Evolutionary conservation across 1,139 yeast genomes (phyloP).

Genomic region (Suhomyces guaymorum): DNA sequence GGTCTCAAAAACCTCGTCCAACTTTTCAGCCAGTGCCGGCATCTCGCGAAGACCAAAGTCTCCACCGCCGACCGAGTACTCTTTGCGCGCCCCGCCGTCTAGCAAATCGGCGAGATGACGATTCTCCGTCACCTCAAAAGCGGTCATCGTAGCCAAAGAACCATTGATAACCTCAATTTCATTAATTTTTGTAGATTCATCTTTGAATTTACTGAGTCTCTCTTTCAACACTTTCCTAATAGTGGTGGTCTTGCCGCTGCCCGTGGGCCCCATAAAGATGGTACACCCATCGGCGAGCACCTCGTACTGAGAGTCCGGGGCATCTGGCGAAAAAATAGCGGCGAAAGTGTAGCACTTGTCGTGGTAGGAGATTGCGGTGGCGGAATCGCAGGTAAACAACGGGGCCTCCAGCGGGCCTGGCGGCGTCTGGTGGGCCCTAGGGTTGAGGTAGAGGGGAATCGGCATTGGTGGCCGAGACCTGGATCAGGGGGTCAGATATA

Average conservation of each 20-base stretch:
- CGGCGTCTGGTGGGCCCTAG: slow-evolving; percentile 20
- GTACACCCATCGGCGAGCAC: slow-evolving; percentile 20
- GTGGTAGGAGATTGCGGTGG: slow-evolving; percentile 22
- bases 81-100: slow-evolving; percentile 16
- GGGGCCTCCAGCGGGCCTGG: slow-evolving; percentile 4
- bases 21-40: slow-evolving; percentile 7
- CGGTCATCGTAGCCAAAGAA: slow-evolving; percentile 20
- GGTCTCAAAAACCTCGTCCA: slow-evolving; percentile 21
- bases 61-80: slow-evolving; percentile 13
- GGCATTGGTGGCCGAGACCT: slow-evolving; percentile 15
- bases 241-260: slow-evolving; percentile 37
- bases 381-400: slow-evolving; percentile 16
- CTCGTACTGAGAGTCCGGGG: slow-evolving; percentile 14
- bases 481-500: too few relatives aligned
- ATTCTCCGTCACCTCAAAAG: slow-evolving; percentile 34
- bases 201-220: too few relatives aligned
- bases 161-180: too few relatives aligned
- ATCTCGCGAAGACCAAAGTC: too few relatives aligned
- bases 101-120: slow-evolving; percentile 30
- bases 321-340: slow-evolving; percentile 16
- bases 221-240: slow-evolving; percentile 21
- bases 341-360: slow-evolving; percentile 25
- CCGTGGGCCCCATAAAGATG: slow-evolving; percentile 37
- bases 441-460: slow-evolving; percentile 29
- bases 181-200: too few relatives aligned